Percentiles rank a stretch among this genome's conserved stretches.
phyloP scores from a whole-genome alignment of 2,329 filamentous ascomycete genomes.

The Talaromyces sp. region DNA sequence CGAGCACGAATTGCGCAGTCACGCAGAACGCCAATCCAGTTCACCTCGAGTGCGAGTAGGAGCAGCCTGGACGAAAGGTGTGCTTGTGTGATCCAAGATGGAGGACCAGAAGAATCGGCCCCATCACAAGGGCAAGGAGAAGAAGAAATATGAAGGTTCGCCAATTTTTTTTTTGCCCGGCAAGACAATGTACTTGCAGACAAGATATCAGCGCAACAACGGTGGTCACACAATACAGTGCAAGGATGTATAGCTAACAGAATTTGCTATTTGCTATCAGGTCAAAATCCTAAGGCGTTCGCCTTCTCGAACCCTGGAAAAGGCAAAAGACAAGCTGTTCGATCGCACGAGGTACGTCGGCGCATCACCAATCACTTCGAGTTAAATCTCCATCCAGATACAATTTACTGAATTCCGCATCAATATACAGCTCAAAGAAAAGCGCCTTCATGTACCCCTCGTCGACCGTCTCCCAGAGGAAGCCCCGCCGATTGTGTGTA shows the following conservation, averaged over 20 bases:
- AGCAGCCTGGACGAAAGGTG: conserved; percentile 6
- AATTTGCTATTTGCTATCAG: conserved; percentile 38
- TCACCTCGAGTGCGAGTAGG: conserved; percentile 11
- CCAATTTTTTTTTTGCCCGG: conserved; percentile 2
- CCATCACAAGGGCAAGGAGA: conserved; percentile 82
- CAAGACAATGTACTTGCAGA: neutral
- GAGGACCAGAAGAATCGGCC: conserved; percentile 78
- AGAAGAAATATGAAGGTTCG: conserved; percentile 67
- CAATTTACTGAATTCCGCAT: neutral
- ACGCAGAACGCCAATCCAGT: neutral
- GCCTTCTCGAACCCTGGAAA: conserved; percentile 76
- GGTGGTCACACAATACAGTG: neutral
- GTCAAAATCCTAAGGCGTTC: conserved; percentile 84
- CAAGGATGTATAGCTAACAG: neutral
- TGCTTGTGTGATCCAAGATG: conserved; percentile 46
- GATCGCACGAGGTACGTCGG: conserved; percentile 48
- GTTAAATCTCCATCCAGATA: neutral
- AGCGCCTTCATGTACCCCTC: conserved; percentile 89
- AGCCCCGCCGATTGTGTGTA: conserved; percentile 84
- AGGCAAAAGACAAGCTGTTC: conserved; percentile 60
- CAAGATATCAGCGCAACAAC: neutral
- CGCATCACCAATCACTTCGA: neutral
- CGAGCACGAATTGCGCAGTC: neutral
- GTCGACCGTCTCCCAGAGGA: conserved; percentile 95
- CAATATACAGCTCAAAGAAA: conserved; percentile 72